Evolutionary conservation across 805 yeast species (phyloP), one percentile per base, ranked within the genome.

Genomic region (Metschnikowia similis): DNA sequence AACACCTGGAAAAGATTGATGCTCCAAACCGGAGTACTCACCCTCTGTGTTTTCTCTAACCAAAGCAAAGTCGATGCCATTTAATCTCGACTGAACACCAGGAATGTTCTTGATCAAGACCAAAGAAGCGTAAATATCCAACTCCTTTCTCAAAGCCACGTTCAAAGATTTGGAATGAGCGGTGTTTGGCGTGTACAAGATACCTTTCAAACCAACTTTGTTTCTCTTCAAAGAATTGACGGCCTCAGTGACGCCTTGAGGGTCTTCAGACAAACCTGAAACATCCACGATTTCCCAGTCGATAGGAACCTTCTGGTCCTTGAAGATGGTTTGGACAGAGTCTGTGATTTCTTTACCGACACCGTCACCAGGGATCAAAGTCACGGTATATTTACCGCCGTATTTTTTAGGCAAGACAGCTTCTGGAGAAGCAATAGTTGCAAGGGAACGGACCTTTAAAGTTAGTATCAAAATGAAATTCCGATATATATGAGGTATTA

Each of bases 1-100:
- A 58, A 92, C 97, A 74, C 97, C 98, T 58, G 96, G 96, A 63
- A 89, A 94, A 43, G 96, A 88, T 72, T 87, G 94, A 76, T 94
- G 98, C 80, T 92, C 99, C 65, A 94, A 80, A 65, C 98, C 98
- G 47, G 98, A 92, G 79, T 89, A 92, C 76, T 92, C 98, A 76
- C 96, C 97, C 77, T 92, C 98, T 60, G 97, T 92, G 81, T 94
- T 94, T 76, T 94, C 99, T 81, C 99, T 89, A 68, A 94, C 95
- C 58, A 94, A 80, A 37, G 91, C 97, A 66, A 92, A 81, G 75
- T 91, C 97, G 58, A 92, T 88, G 60, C 87, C 90, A 55, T 85
- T 80, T 67, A 90, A 81, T 72, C 91, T 89, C 53, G 96, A 85
- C 71, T 89, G 81, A 57, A 91, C 96, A 71, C 98, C 98, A 54